These are phyloP conservation scores for Hyaloscypha bicolor DNA, from an alignment of 495 filamentous ascomycete genomes.

Conservation along the genomic window DNA sequence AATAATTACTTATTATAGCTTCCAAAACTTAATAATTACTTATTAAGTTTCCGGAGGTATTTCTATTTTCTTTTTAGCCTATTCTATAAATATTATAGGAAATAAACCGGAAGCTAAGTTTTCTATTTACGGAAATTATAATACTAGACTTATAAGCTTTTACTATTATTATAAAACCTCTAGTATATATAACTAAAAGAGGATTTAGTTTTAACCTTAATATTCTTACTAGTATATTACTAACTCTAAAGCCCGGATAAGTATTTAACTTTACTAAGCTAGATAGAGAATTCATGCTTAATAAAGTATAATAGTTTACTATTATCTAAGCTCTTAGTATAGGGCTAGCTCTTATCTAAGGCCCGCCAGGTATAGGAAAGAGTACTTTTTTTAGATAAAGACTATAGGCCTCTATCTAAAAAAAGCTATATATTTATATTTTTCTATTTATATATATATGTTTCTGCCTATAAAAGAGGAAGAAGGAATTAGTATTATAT, in stretches of 20 bases:
- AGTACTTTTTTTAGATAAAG: too few species aligned
- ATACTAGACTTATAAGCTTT: constrained; percentile 39
- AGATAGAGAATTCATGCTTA: constrained; percentile 49
- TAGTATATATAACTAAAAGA: constrained; percentile 51
- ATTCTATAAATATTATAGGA: constrained; percentile 65
- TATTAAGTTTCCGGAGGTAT: constrained; percentile 71
- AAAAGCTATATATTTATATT: too few species aligned
- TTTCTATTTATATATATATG: too few species aligned
- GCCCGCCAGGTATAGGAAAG: constrained; percentile 85
- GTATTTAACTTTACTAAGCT: constrained; percentile 45
- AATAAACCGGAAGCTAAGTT: constrained; percentile 48
- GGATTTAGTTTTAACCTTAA: constrained; percentile 58
- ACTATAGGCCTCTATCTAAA: too few species aligned
- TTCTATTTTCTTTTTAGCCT: constrained; percentile 67
- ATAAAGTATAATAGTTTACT: constrained; percentile 59
- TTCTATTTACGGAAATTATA: constrained; percentile 65
- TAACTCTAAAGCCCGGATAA: constrained; percentile 40
- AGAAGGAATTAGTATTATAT: too few species aligned
- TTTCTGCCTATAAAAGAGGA: too few species aligned
- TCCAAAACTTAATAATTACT: constrained; percentile 43
- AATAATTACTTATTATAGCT: constrained; percentile 14
- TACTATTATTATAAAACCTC: constrained; percentile 44
- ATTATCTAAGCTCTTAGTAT: constrained; percentile 58
- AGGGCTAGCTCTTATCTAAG: constrained; percentile 69
- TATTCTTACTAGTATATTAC: constrained; percentile 42